Evolutionary conservation across 2,329 filamentous ascomycete genomes (phyloP).

Genomic region (Clarireedia monteithiana): DNA sequence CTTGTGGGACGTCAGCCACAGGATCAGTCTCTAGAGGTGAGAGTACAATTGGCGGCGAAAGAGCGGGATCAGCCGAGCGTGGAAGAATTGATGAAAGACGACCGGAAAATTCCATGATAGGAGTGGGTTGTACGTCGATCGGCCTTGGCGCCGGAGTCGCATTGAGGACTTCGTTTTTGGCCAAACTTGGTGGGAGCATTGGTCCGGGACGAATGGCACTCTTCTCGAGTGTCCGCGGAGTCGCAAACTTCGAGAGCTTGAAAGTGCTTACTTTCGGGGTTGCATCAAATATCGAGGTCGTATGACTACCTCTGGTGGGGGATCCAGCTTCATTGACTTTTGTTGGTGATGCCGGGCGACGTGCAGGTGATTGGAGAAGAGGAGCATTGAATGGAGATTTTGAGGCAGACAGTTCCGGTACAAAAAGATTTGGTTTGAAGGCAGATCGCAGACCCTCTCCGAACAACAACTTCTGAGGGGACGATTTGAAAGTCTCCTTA

Average conservation of each 20-base stretch:
- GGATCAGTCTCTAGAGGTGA: slow-evolving; percentile 12
- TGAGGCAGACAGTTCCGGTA: slow-evolving; percentile 14
- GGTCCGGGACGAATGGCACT: slow-evolving; percentile 18
- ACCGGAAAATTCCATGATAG: slow-evolving; percentile 29
- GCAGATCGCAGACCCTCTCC: slow-evolving; percentile 24
- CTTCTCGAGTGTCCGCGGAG: slow-evolving; percentile 24
- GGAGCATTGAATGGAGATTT: slow-evolving; percentile 24
- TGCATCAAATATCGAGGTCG: slow-evolving; percentile 14
- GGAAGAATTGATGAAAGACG: slow-evolving; percentile 34
- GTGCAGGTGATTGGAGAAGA: slow-evolving; percentile 28
- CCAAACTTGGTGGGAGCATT: slow-evolving; percentile 16
- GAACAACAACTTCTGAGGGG: slow-evolving; percentile 39
- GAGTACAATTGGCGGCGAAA: slow-evolving; percentile 8
- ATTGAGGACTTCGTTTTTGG: not conserved
- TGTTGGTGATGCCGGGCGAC: slow-evolving; percentile 27
- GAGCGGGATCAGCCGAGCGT: slow-evolving; percentile 26
- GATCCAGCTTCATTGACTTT: slow-evolving; percentile 27
- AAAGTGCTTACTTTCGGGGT: slow-evolving; percentile 26
- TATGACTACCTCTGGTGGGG: slow-evolving; percentile 17
- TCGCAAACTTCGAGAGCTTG: slow-evolving; percentile 27
- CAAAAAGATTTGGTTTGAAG: slow-evolving; percentile 24
- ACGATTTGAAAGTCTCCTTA: slow-evolving; percentile 49
- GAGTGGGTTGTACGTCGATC: not conserved
- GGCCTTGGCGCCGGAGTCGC: slow-evolving; percentile 3
- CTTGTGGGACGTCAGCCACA: not conserved